Evolutionary conservation across 306 rosid genomes (phyloP), one percentile per base, ranked within the genome.

Genomic region (Vicia faba): DNA sequence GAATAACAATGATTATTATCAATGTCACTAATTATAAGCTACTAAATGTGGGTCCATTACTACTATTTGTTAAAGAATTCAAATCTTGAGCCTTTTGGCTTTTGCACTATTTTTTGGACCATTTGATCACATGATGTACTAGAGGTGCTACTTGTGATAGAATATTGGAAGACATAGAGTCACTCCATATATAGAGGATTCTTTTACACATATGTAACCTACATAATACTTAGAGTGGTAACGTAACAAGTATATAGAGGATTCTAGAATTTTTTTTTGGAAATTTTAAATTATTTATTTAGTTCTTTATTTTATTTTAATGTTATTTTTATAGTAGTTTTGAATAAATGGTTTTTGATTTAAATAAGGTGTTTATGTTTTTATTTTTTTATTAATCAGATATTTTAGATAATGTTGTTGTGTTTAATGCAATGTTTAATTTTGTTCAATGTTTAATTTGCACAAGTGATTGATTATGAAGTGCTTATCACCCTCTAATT

Each of bases 31-130:
- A 49, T 66, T 41, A 72, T 19, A 78, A 16, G 12, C 40, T 58
- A 59, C 2, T 35, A 26, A 64, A 28, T 57, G 60, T 70, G 74
- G 84, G 64, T 19, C 75, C 80, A 7, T 14, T 14, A 6, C 20
- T 19, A 56, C n/a, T 56, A 28, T 29, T 56, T 56, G 28, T 35
- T 15, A 35, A 33, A 59, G 13, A 59, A 59, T 59, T 33, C 8
- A 59, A 59, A 58, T 59, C 2, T 18, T 3, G 14, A 35, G 46
- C 45, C 65, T 59, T 59, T 59, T 59, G 13, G 13, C 65, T 28
- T 2, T 59, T 59, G 46, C 44, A 59, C 29, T n/a, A 59, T 9
- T 35, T 56, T 59, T 59, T 59, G 65, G 65, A 35, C 65, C 14
- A 59, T 59, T 59, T 18, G 28, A 45, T 59, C 65, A 59, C 65